phyloP scores from a whole-genome alignment of 2,329 filamentous ascomycete species.

The Fusarium chuoi region DNA sequence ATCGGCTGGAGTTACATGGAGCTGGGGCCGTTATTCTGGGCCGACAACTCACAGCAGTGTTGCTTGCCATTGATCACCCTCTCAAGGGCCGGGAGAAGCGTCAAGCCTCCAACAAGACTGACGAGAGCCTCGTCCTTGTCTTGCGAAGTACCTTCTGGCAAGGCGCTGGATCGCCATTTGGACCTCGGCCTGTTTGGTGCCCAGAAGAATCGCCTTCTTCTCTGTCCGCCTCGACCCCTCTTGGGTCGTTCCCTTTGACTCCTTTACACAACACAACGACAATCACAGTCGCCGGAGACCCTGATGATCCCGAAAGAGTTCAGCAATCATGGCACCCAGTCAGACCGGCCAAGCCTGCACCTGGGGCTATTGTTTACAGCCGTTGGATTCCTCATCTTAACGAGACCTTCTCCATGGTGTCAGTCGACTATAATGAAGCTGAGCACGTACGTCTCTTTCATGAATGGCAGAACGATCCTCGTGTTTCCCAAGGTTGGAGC shows the following conservation, averaged over 20 bases:
- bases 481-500: slow-evolving; percentile 83
- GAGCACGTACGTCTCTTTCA: slow-evolving; percentile 78
- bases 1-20: slow-evolving; percentile 60
- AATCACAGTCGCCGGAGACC: slow-evolving; percentile 52
- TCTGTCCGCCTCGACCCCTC: slow-evolving; percentile 49
- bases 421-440: slow-evolving; percentile 71
- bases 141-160: slow-evolving; percentile 74
- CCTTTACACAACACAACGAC: slow-evolving; percentile 60
- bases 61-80: slow-evolving; percentile 62
- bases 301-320: slow-evolving; percentile 52
- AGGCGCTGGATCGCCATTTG: slow-evolving; percentile 74
- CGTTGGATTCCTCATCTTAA: slow-evolving; percentile 80
- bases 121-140: slow-evolving; percentile 53
- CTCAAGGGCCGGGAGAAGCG: slow-evolving; percentile 47
- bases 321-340: slow-evolving; percentile 75
- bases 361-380: slow-evolving; percentile 78
- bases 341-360: slow-evolving; percentile 75
- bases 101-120: slow-evolving; percentile 32
- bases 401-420: slow-evolving; percentile 82
- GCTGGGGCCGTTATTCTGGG: slow-evolving; percentile 48
- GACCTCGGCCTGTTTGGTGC: slow-evolving; percentile 71
- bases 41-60: slow-evolving; percentile 57
- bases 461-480: slow-evolving; percentile 85
- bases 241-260: slow-evolving; percentile 60
- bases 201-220: slow-evolving; percentile 56